These are phyloP conservation scores for Sanghuangporus weigelae DNA, from an alignment of 1,284 basidiomycete genomes.

Conservation along the genomic window DNA sequence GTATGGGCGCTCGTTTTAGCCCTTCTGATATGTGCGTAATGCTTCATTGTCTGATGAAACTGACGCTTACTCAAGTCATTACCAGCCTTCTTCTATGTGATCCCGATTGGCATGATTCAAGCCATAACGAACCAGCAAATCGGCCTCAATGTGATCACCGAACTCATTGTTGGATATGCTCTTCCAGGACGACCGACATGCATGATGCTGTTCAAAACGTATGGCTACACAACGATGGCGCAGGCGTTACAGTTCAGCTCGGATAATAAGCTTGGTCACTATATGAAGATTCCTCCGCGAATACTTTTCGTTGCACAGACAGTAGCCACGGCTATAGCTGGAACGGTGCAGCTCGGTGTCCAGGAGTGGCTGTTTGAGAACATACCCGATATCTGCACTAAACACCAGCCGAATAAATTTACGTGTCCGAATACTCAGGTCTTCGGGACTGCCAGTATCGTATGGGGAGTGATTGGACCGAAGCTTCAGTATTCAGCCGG, in stretches of 20 bases:
- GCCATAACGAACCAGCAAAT: constrained; percentile 37
- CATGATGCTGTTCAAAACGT: constrained; percentile 41
- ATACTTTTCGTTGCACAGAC: constrained; percentile 33
- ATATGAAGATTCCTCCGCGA: constrained; percentile 29
- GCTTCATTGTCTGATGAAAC: constrained; percentile 26
- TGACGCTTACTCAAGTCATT: constrained; percentile 35
- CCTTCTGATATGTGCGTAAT: constrained; percentile 15
- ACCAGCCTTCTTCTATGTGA: constrained; percentile 30
- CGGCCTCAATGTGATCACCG: constrained; percentile 28
- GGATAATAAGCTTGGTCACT: constrained; percentile 30
- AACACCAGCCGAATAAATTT: constrained; percentile 29
- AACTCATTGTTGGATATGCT: constrained; percentile 30
- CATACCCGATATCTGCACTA: constrained; percentile 24
- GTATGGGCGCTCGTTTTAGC: constrained; percentile 27
- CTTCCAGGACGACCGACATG: constrained; percentile 37
- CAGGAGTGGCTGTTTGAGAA: constrained; percentile 34
- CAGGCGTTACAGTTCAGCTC: constrained; percentile 32
- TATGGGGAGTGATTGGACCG: constrained; percentile 33
- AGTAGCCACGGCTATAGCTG: constrained; percentile 33
- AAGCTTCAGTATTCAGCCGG: constrained; percentile 28
- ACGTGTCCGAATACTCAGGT: constrained; percentile 40
- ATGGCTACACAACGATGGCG: constrained; percentile 32
- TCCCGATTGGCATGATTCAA: constrained; percentile 37
- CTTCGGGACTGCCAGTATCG: constrained; percentile 29
- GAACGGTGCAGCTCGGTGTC: constrained; percentile 28